Evolutionary conservation across 2,329 filamentous ascomycete genomes (phyloP).

Genomic region (Nothophaeocryptopus gaeumannii): DNA sequence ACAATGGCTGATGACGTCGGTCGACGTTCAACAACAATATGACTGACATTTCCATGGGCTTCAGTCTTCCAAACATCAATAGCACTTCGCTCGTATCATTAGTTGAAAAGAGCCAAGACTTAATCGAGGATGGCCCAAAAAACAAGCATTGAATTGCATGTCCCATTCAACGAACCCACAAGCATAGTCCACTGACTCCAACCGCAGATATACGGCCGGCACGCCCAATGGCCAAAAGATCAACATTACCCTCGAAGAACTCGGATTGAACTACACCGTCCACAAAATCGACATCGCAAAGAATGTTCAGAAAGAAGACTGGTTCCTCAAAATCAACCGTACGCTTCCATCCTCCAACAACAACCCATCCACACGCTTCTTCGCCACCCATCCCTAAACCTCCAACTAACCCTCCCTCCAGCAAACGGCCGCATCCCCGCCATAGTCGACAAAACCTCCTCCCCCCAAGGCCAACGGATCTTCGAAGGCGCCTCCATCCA

Average conservation of each 20-base stretch:
- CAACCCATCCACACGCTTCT: constrained; percentile 68
- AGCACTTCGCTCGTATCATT: neutral
- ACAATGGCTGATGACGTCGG: too few relatives aligned
- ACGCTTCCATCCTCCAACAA: constrained; percentile 27
- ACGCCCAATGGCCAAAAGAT: constrained; percentile 38
- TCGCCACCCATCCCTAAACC: neutral
- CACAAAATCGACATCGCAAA: constrained; percentile 44
- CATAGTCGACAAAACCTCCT: constrained; percentile 39
- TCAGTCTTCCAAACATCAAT: too few relatives aligned
- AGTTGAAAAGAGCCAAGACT: neutral
- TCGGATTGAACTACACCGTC: constrained; percentile 32
- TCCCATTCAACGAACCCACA: too few relatives aligned
- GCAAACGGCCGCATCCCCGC: constrained; percentile 51
- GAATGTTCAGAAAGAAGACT: constrained; percentile 45
- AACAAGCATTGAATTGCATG: neutral
- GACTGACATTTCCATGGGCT: too few relatives aligned
- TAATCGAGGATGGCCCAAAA: neutral
- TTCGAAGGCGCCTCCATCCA: constrained; percentile 49
- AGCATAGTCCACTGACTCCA: too few relatives aligned
- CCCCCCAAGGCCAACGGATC: constrained; percentile 25
- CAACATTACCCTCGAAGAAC: constrained; percentile 33
- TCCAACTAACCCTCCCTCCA: constrained; percentile 5
- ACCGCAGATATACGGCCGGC: constrained; percentile 29
- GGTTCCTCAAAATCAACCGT: constrained; percentile 49
- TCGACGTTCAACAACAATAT: too few relatives aligned